Evolutionary conservation across 2,329 filamentous ascomycete species (phyloP).

Genomic region (Cladophialophora chaetospira): DNA sequence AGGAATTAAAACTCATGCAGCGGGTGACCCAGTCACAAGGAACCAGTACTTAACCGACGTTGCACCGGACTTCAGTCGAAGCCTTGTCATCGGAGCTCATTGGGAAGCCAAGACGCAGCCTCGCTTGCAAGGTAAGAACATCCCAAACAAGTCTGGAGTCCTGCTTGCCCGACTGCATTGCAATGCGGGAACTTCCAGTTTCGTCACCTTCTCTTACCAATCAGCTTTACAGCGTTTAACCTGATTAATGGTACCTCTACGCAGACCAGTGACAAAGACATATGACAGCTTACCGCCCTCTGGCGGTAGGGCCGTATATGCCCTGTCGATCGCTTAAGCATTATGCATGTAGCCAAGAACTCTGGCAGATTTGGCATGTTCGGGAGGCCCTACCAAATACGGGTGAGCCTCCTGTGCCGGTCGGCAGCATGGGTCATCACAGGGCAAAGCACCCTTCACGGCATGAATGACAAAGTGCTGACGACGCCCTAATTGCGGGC

Average conservation of each 20-base stretch:
- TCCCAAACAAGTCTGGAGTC: neutral
- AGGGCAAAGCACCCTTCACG: too few relatives aligned
- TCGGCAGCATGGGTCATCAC: neutral
- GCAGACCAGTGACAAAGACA: too few relatives aligned
- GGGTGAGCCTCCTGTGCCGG: neutral
- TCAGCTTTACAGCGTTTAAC: too few relatives aligned
- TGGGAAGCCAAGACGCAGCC: neutral
- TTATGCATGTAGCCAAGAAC: neutral
- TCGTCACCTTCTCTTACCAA: too few relatives aligned
- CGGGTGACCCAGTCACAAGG: too few relatives aligned
- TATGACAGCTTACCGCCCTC: too few relatives aligned
- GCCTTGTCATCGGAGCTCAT: neutral
- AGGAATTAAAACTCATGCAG: too few relatives aligned
- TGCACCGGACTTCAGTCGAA: neutral
- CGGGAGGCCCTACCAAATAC: neutral
- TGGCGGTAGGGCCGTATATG: neutral
- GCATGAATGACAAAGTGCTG: neutral
- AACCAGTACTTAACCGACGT: neutral
- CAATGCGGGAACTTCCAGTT: neutral
- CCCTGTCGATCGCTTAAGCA: neutral
- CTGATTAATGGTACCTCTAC: too few relatives aligned
- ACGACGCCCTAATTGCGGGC: neutral
- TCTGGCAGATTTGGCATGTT: neutral
- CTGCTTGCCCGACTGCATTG: neutral
- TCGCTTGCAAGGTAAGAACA: neutral